These are phyloP conservation scores for Globisporangium recalcitrans DNA, from an alignment of 352 stramenopile genomes.

Conservation along the genomic window DNA sequence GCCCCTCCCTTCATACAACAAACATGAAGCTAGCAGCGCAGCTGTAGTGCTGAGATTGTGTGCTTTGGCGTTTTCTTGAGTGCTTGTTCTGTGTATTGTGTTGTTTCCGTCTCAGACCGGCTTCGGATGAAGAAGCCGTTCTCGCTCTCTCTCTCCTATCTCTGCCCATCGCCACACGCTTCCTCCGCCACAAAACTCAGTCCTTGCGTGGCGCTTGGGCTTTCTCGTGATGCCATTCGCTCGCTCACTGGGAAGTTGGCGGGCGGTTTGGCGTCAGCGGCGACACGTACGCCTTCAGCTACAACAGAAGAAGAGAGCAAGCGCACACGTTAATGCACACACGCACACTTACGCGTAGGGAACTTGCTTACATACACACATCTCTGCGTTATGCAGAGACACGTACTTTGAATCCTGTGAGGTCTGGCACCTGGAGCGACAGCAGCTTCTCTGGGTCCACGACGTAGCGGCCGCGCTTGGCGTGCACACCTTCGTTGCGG, in stretches of 20 bases:
- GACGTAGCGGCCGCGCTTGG: slow-evolving; percentile 90
- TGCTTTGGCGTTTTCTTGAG: no score
- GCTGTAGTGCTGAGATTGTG: no score
- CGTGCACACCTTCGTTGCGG: slow-evolving; percentile 89
- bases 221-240: neutral
- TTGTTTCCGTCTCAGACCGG: neutral
- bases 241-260: slow-evolving; percentile 15
- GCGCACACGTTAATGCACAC: neutral
- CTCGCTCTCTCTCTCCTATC: slow-evolving; percentile 1
- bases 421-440: slow-evolving; percentile 90
- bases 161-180: neutral
- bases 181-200: neutral
- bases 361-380: neutral
- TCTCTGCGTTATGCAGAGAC: neutral
- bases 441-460: slow-evolving; percentile 90
- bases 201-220: neutral
- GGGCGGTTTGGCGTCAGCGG: slow-evolving; percentile 58
- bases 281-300: slow-evolving; percentile 86
- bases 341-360: neutral
- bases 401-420: slow-evolving; percentile 88
- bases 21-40: neutral
- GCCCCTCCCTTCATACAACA: neutral
- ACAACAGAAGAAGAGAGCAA: slow-evolving; percentile 5
- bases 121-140: neutral
- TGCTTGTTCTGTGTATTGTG: neutral